Evolutionary conservation across 2,329 filamentous ascomycete genomes (phyloP).

Genomic region (Aulographum hederae): DNA sequence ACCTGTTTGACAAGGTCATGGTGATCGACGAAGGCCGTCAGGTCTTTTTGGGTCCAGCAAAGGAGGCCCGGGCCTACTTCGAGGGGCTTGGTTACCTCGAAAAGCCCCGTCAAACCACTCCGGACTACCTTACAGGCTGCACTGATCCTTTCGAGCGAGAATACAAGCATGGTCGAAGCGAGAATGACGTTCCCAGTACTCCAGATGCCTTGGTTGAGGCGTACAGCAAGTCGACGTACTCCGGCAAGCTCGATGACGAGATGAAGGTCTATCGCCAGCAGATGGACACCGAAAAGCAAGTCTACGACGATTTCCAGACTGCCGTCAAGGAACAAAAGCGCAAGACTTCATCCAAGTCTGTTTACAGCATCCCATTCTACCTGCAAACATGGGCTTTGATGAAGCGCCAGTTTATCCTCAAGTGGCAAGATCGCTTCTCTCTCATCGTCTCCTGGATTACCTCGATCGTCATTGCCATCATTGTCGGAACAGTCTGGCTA

Average conservation of each 20-base stretch:
- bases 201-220: conserved; percentile 49
- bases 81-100: conserved; percentile 58
- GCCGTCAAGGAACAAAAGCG: conserved; percentile 68
- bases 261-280: conserved; percentile 51
- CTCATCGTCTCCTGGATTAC: conserved; percentile 55
- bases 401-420: conserved; percentile 69
- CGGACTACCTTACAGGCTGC: conserved; percentile 66
- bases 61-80: conserved; percentile 55
- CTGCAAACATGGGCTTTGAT: conserved; percentile 69
- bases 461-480: conserved; percentile 55
- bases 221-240: conserved; percentile 46
- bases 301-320: conserved; percentile 56
- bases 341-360: conserved; percentile 50
- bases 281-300: conserved; percentile 44
- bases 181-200: conserved; percentile 48
- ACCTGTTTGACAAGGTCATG: conserved; percentile 66
- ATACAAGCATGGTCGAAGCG: conserved; percentile 48
- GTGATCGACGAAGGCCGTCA: conserved; percentile 61
- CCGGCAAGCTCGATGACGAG: conserved; percentile 39
- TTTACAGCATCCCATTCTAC: conserved; percentile 71
- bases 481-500: conserved; percentile 65
- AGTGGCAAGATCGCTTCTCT: conserved; percentile 72
- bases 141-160: conserved; percentile 72
- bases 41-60: conserved; percentile 54
- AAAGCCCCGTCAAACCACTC: conserved; percentile 60